Base-by-base conservation (phyloP, 345 rosid genomes). In the Corymbia maculata region DNA sequence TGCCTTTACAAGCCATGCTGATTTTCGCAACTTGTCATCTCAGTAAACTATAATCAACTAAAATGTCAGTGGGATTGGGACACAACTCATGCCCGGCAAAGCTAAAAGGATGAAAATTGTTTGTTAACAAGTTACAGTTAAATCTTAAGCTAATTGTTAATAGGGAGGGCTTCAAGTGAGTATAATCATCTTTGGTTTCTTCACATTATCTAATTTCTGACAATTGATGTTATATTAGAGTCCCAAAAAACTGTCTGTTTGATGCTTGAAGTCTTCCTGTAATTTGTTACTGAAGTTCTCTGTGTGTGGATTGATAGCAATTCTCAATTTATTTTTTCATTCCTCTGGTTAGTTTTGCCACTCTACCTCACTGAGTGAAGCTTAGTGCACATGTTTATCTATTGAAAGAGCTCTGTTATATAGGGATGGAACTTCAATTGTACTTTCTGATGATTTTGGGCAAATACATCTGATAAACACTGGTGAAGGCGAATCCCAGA, bases 401-500 rank as follows among this genome's bases (percentile, higher is more conserved):
- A 66, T 85, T 51, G 36, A 12, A 42, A 88, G 79, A 53, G 52
- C 28, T 86, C 45, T 52, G 61, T 85, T 85, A 85, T 90, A 32
- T 88, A 98, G 99, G 96, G 99, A 98, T 90, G 99, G 99, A 88
- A 98, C 99, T 52, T 98, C 99, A 59, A 96, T 98, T 89, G 96
- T 98, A 92, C 98, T 98, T 91, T 97, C 99, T 66, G 99, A 98
- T 95, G 99, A 98, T 91, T 99, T 98, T 93, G 99, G 99, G 89
- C 99, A 98, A 92, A 93, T 98, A 91, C 93, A 98, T 92, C 93
- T 97, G 85, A 93, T 98, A 89, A 98, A 93, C 93, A 98, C 99
- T 75, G 99, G 99, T 91, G 98, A 98, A 94, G 99, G 99, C 22
- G 99, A 98, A 93, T 95, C 98, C 86, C 99, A 96, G 88, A 95